Evolutionary conservation across 139 green algal genomes (phyloP), one percentile per base, ranked within the genome.

Genomic region (Yamagishiella unicocca): DNA sequence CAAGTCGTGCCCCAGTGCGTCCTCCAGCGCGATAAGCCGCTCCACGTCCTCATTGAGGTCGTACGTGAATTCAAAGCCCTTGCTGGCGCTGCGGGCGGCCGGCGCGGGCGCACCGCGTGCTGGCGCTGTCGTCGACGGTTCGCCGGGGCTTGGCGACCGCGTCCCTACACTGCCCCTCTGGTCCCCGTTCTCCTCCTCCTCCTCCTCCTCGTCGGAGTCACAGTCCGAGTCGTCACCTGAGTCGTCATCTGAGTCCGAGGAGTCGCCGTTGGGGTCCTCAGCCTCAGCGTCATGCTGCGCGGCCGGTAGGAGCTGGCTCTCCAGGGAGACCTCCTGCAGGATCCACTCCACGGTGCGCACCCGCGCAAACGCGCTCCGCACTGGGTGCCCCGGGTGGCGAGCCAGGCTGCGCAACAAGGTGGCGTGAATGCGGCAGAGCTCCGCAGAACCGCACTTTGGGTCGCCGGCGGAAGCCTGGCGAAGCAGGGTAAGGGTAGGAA

Each of bases 41-140:
- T 94, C 92, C 35, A 96, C 40, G 55, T 96, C 94, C 86, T 95
- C 94, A 33, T 96, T 93, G 50, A 96, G 75, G 73, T 96, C 94
- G 38, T 94, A 94, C 5, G 70, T 94, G 70, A 94, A 95, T 4
- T 74, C 58, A 62, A 95, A 94, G 31, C 43, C 80, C 43, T 64
- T 87, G 61, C 61, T n/a, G 4, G 40, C 55, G 25, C 58, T 58
- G 6, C 22, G 37, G 0, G 27, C 37, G 25, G 25, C 58, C 53
- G 33, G 53, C 25, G 35, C 76, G 42, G 76, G 22, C 37, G 46
- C 31, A 19, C 40, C 77, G 27, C 38, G 27, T 35, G 24, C 77
- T 10, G 5, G 35, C 31, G 31, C 76, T 29, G 33, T n/a, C n/a
- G 6, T 33, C 42, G 35, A 38, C 27, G 27, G n/a, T n/a, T n/a